Evolutionary conservation across 1,284 basidiomycete genomes (phyloP).

Genomic region (Trichosporon coremiiforme): DNA sequence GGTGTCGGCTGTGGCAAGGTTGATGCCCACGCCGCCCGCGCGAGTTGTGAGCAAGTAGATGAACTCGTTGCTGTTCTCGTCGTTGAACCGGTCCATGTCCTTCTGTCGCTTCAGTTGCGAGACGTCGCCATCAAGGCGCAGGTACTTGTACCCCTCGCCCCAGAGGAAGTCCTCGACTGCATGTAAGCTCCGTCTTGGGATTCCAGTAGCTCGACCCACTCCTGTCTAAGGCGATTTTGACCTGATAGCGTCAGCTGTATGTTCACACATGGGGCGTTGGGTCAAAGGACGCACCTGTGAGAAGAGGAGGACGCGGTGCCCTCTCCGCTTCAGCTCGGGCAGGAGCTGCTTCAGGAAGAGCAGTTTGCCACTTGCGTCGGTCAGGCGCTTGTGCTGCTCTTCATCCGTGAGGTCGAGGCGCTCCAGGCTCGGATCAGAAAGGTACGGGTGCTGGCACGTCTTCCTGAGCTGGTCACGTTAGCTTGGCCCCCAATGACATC

Average conservation of each 20-base stretch:
- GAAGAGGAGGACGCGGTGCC: constrained; percentile 94
- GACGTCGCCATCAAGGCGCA: constrained; percentile 88
- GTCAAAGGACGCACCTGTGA: constrained; percentile 71
- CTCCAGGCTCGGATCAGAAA: constrained; percentile 79
- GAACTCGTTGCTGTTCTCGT: constrained; percentile 79
- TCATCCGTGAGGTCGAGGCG: constrained; percentile 64
- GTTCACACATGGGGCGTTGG: neutral
- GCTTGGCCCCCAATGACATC: neutral
- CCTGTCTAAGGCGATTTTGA: constrained; percentile 85
- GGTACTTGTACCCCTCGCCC: constrained; percentile 85
- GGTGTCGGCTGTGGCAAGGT: constrained; percentile 63
- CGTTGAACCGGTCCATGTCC: constrained; percentile 92
- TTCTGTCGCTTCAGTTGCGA: constrained; percentile 85
- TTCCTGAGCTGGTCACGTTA: constrained; percentile 50
- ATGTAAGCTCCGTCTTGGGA: constrained; percentile 18
- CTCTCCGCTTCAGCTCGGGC: constrained; percentile 82
- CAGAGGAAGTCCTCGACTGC: constrained; percentile 84
- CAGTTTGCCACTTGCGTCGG: constrained; percentile 84
- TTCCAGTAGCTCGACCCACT: constrained; percentile 40
- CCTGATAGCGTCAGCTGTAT: constrained; percentile 60
- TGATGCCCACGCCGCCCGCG: constrained; percentile 95
- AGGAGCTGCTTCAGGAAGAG: constrained; percentile 78
- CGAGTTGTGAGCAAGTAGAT: constrained; percentile 91
- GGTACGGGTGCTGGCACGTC: constrained; percentile 79
- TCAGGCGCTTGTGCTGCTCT: constrained; percentile 75